Evolutionary conservation across 768 basidiomycete species (phyloP).

Genomic region (Collybia sp.): DNA sequence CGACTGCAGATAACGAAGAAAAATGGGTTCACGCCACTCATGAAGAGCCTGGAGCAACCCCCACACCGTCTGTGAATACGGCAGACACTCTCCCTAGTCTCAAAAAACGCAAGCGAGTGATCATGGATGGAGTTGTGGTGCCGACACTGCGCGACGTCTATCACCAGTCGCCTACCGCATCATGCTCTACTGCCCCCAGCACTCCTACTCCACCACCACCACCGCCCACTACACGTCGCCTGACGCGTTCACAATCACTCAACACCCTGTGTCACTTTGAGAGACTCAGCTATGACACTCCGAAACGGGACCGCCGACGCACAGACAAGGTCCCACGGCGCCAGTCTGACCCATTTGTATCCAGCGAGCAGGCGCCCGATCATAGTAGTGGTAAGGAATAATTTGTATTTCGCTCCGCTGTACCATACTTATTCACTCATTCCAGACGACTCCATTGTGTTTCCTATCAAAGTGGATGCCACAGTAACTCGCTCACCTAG

Average conservation of each 20-base stretch:
- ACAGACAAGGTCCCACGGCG: too few species aligned
- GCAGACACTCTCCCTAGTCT: neutral
- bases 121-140: constrained; percentile 19
- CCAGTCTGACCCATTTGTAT: too few species aligned
- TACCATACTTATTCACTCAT: neutral
- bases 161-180: neutral
- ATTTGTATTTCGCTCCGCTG: neutral
- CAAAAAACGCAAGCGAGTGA: constrained; percentile 38
- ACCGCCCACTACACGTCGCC: too few species aligned
- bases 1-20: constrained; percentile 28
- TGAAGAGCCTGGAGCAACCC: neutral
- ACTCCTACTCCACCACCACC: too few species aligned
- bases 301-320: too few species aligned
- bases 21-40: constrained; percentile 1
- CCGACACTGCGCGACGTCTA: constrained; percentile 10
- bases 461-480: constrained; percentile 2
- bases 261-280: too few species aligned
- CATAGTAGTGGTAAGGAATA: constrained; percentile 25
- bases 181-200: too few species aligned
- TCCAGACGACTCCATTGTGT: constrained; percentile 47
- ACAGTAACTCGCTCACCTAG: too few species aligned
- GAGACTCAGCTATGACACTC: too few species aligned
- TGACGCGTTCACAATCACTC: too few species aligned
- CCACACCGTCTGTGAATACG: neutral
- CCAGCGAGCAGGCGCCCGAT: too few species aligned